Evolutionary conservation across 169 alveolate genomes (phyloP).

Genomic region (Plasmodium reichenowi): DNA sequence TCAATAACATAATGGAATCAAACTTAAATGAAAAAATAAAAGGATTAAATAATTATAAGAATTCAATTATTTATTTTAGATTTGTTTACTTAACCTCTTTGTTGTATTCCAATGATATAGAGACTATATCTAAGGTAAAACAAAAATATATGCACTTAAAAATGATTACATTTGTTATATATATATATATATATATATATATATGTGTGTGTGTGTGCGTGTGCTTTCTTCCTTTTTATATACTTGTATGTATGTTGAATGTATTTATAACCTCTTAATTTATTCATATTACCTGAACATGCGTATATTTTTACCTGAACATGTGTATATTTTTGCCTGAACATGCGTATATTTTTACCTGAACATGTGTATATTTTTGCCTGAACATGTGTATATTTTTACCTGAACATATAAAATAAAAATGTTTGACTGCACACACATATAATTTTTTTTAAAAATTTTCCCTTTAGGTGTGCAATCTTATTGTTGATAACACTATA

Average conservation of each 20-base stretch:
- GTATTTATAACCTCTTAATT: no score
- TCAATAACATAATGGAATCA: constrained; percentile 40
- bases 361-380: no score
- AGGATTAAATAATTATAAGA: constrained; percentile 34
- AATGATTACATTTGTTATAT: not conserved
- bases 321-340: no score
- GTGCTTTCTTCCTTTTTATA: not conserved
- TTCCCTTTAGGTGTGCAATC: constrained; percentile 26
- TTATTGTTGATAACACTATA: constrained; percentile 49
- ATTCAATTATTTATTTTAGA: constrained; percentile 48
- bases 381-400: no score
- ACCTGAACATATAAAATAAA: not conserved
- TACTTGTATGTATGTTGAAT: not conserved
- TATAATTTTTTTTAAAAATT: not conserved
- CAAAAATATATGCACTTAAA: not conserved
- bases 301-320: no score
- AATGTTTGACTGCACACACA: not conserved
- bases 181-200: not conserved
- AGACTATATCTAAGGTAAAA: constrained; percentile 42
- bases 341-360: no score
- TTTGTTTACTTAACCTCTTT: constrained; percentile 49
- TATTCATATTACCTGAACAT: no score
- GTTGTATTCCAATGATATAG: constrained; percentile 55
- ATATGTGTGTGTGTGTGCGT: not conserved
- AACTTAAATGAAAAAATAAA: constrained; percentile 45